These are phyloP conservation scores for Hanseniaspora sp. DNA, from an alignment of 1,139 yeast genomes.

Conservation along the genomic window DNA sequence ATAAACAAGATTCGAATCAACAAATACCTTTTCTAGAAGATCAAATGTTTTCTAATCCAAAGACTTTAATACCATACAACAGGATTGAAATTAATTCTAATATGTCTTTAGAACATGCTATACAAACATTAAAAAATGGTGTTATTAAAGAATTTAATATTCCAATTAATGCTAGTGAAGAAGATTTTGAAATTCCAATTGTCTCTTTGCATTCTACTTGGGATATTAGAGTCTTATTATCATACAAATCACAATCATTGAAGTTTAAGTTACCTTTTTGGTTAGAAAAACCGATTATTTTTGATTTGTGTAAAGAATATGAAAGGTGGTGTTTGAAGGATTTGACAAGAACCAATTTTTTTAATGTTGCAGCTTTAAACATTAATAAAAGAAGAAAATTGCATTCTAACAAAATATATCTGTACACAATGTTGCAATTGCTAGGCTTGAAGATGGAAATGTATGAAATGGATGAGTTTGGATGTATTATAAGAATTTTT, in stretches of 20 bases:
- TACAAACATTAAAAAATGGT: conserved; percentile 41
- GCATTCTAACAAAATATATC: conserved; percentile 15
- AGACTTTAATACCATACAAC: conserved; percentile 16
- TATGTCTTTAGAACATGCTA: conserved; percentile 50
- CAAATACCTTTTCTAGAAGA: background rate
- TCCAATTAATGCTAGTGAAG: conserved; percentile 25
- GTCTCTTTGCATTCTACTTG: conserved; percentile 53
- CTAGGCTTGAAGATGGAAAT: conserved; percentile 16
- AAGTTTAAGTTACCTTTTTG: conserved; percentile 61
- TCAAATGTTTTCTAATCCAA: conserved; percentile 12
- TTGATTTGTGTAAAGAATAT: conserved; percentile 67
- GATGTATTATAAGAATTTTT: conserved; percentile 16
- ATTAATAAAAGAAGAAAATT: conserved; percentile 16
- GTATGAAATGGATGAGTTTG: conserved; percentile 17
- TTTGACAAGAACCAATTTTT: conserved; percentile 23
- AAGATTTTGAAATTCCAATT: conserved; percentile 48
- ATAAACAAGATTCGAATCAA: background rate
- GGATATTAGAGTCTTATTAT: conserved; percentile 65
- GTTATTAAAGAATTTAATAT: conserved; percentile 23
- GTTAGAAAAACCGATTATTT: conserved; percentile 63
- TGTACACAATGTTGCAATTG: conserved; percentile 14
- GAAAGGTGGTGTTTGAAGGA: conserved; percentile 58
- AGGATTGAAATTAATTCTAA: conserved; percentile 25
- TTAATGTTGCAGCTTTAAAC: conserved; percentile 16
- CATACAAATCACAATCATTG: conserved; percentile 73